These are phyloP conservation scores for Knufia petricola DNA, from an alignment of 2,329 filamentous ascomycete genomes.

Conservation along the genomic window DNA sequence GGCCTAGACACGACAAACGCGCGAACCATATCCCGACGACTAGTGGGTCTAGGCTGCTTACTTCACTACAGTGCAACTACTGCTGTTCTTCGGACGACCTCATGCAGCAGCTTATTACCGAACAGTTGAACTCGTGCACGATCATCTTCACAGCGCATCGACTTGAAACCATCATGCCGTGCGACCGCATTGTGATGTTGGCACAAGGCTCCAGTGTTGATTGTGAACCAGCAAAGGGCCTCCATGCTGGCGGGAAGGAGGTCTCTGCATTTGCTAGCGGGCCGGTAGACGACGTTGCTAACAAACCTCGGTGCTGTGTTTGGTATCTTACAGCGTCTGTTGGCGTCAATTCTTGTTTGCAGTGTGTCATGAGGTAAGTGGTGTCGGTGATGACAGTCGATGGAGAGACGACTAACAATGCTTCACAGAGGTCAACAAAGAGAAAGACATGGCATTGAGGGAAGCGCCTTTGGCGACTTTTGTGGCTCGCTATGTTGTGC, in stretches of 20 bases:
- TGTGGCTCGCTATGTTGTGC: conserved; percentile 38
- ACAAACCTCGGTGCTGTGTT: conserved; percentile 22
- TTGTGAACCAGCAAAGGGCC: background rate
- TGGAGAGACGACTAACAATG: background rate
- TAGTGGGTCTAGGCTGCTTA: too few relatives aligned
- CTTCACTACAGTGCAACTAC: too few relatives aligned
- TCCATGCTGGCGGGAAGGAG: background rate
- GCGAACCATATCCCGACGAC: too few relatives aligned
- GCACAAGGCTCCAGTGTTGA: conserved; percentile 42
- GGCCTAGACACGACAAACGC: too few relatives aligned
- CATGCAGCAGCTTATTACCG: conserved; percentile 2
- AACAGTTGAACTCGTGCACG: conserved; percentile 10
- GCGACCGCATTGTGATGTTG: conserved; percentile 44
- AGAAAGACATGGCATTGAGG: conserved; percentile 45
- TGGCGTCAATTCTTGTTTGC: conserved; percentile 32
- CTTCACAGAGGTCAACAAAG: conserved; percentile 45
- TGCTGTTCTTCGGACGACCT: too few relatives aligned
- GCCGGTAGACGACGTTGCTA: too few relatives aligned
- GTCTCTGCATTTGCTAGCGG: background rate
- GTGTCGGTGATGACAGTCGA: background rate
- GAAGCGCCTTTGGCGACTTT: conserved; percentile 42
- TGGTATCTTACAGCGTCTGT: conserved; percentile 26
- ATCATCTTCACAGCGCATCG: conserved; percentile 38
- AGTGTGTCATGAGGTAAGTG: conserved; percentile 35
- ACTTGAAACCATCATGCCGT: conserved; percentile 44